A percentile compares a stretch with the other conserved stretches of the same genome.
These are phyloP conservation scores for Rhododendron vialii DNA, from an alignment of 148 eudicot species.

Conservation along the genomic window DNA sequence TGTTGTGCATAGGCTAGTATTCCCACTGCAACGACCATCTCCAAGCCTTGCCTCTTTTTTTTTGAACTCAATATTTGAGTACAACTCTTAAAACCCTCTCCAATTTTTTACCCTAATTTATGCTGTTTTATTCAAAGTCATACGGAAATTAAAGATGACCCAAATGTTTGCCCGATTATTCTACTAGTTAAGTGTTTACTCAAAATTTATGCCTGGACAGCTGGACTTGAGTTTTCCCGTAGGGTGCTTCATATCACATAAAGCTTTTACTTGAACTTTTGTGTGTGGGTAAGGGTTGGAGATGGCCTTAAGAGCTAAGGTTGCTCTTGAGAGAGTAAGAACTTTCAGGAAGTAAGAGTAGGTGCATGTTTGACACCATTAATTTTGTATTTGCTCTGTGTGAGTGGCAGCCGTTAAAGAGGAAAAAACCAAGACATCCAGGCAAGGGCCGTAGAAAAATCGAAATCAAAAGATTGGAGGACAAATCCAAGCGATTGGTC, in stretches of 20 bases:
- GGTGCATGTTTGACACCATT: neutral
- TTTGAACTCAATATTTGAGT: neutral
- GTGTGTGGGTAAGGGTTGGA: neutral
- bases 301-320: neutral
- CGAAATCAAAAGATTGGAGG: conserved; percentile 20
- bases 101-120: neutral
- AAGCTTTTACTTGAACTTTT: neutral
- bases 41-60: neutral
- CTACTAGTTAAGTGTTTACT: neutral
- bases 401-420: neutral
- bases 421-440: neutral
- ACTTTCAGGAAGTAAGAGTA: neutral
- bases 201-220: neutral
- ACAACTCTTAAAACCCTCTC: neutral
- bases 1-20: neutral
- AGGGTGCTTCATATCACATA: neutral
- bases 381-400: neutral
- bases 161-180: neutral
- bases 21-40: neutral
- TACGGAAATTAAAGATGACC: neutral
- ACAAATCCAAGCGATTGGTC: conserved; percentile 17
- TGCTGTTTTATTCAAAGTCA: neutral
- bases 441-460: conserved; percentile 9
- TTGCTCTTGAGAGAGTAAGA: neutral
- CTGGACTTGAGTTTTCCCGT: neutral